These are phyloP conservation scores for Tetrapisispora namnaoensis DNA, from an alignment of 805 yeast species.

Conservation along the genomic window DNA sequence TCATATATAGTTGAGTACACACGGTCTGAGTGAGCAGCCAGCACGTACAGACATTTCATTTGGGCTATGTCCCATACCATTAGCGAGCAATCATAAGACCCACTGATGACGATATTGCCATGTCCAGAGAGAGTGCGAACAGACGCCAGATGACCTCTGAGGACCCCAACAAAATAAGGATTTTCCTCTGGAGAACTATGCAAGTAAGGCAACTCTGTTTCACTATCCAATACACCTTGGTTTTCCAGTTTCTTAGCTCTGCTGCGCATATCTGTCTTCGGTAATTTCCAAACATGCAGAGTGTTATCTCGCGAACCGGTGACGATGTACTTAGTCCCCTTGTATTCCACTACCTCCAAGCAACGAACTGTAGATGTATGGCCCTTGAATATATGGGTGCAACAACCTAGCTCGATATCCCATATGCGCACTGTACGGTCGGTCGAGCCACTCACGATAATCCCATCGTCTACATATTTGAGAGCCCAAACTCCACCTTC, in stretches of 20 bases:
- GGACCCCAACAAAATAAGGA: constrained; percentile 58
- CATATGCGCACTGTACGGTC: constrained; percentile 91
- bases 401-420: constrained; percentile 75
- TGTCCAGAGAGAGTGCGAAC: constrained; percentile 83
- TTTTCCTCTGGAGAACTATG: constrained; percentile 32
- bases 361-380: constrained; percentile 92
- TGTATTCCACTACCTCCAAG: constrained; percentile 66
- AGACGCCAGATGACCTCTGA: constrained; percentile 70
- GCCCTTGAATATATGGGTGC: constrained; percentile 86
- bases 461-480: constrained; percentile 66
- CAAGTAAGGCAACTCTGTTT: constrained; percentile 37
- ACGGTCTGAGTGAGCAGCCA: constrained; percentile 76
- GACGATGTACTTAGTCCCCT: constrained; percentile 59
- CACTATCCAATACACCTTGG: constrained; percentile 45
- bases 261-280: constrained; percentile 32
- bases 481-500: constrained; percentile 99
- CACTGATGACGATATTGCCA: constrained; percentile 76
- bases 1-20: constrained; percentile 84
- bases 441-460: constrained; percentile 83
- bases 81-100: constrained; percentile 82
- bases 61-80: constrained; percentile 86
- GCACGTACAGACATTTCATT: constrained; percentile 59
- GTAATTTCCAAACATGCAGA: constrained; percentile 75
- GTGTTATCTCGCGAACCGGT: constrained; percentile 78
- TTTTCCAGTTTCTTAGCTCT: constrained; percentile 20